These are phyloP conservation scores for Amphirosellinia nigrospora DNA, from an alignment of 495 filamentous ascomycete species.

Conservation along the genomic window DNA sequence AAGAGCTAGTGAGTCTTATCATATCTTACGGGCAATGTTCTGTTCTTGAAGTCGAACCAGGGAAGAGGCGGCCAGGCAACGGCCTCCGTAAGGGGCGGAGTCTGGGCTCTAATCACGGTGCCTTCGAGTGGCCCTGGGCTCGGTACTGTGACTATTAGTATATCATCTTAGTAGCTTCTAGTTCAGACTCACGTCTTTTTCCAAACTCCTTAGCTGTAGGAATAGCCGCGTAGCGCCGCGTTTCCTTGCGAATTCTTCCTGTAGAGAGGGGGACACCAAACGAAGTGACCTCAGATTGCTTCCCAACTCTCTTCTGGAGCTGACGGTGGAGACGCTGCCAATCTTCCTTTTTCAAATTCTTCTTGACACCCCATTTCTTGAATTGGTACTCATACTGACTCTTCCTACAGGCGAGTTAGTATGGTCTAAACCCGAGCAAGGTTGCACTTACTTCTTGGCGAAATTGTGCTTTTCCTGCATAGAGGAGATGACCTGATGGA, in stretches of 20 bases:
- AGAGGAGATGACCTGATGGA: background rate
- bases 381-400: conserved; percentile 13
- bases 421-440: background rate
- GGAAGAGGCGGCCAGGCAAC: conserved; percentile 1
- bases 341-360: conserved; percentile 6
- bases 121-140: background rate
- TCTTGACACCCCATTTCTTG: conserved; percentile 16
- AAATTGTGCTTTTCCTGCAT: conserved; percentile 14
- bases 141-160: background rate
- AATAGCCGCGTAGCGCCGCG: conserved; percentile 5
- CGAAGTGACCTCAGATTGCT: background rate
- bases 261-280: background rate
- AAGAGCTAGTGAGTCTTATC: background rate
- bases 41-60: conserved; percentile 8
- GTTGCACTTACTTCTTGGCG: conserved; percentile 5
- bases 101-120: background rate
- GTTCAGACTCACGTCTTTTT: background rate
- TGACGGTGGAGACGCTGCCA: conserved; percentile 2
- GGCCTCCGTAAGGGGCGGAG: background rate
- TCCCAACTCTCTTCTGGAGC: background rate
- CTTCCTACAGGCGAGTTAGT: background rate
- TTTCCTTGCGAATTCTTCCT: background rate
- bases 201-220: conserved; percentile 4
- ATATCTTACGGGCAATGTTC: background rate
- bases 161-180: background rate